Evolutionary conservation across 192 early-diverging fungal species (phyloP).

Genomic region (Linnemannia hyalina): DNA sequence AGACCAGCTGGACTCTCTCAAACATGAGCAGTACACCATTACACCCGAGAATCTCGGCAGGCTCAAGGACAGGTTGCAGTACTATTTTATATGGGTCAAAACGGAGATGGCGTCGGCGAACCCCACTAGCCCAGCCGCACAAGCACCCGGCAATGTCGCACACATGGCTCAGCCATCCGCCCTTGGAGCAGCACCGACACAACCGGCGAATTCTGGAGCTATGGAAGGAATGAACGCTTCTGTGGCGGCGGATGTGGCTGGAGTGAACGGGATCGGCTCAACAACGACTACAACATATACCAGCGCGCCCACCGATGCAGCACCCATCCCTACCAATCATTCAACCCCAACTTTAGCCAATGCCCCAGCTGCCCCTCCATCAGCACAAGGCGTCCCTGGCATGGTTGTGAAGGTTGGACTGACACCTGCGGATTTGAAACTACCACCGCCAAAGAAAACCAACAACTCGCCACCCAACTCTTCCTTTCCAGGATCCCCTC

Average conservation of each 20-base stretch:
- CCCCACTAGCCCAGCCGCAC: not conserved
- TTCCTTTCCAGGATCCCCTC: conserved; percentile 32
- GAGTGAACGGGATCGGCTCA: not conserved
- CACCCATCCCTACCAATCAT: not conserved
- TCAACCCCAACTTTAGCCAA: not conserved
- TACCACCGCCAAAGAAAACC: conserved; percentile 36
- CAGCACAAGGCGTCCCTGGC: not conserved
- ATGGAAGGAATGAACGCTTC: not conserved
- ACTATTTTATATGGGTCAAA: conserved; percentile 63
- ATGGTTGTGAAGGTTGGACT: conserved; percentile 33
- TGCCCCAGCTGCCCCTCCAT: conserved; percentile 1
- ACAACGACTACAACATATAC: not conserved
- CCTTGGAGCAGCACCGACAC: not conserved
- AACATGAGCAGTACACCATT: conserved; percentile 63
- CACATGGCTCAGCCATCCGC: not conserved
- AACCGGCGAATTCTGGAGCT: not conserved
- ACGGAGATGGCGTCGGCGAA: conserved; percentile 26
- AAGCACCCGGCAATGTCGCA: not conserved
- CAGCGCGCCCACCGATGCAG: not conserved
- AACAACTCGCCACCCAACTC: conserved; percentile 44
- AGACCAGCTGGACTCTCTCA: conserved; percentile 59
- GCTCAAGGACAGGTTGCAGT: conserved; percentile 60
- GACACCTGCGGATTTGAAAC: conserved; percentile 44
- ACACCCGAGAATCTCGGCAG: conserved; percentile 60
- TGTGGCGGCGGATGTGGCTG: not conserved